Percentiles rank a stretch among this genome's conserved stretches.
These are phyloP conservation scores for Arthrobotrys entomopaga DNA, from an alignment of 2,329 filamentous ascomycete species.

Conservation along the genomic window DNA sequence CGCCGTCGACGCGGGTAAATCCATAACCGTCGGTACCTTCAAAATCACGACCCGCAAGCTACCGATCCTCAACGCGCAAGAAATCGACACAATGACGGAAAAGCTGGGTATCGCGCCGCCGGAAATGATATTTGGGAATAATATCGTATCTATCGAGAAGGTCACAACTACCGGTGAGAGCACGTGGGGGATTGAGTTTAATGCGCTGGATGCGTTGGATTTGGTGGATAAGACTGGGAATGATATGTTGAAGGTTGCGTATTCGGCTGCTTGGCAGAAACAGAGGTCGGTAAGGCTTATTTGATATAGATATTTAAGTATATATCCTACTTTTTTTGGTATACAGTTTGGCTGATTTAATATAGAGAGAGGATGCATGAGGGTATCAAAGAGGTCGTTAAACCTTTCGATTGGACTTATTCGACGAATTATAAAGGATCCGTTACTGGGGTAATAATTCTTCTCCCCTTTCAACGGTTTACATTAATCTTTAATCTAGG, in stretches of 20 bases:
- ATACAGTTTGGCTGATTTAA: conserved; percentile 10
- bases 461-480: conserved; percentile 7
- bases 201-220: conserved; percentile 86
- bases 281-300: conserved; percentile 66
- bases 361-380: conserved; percentile 80
- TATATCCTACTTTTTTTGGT: conserved; percentile 64
- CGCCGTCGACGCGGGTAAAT: conserved; percentile 56
- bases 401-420: conserved; percentile 98
- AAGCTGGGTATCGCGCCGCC: conserved; percentile 86
- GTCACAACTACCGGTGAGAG: conserved; percentile 49
- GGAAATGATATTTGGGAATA: conserved; percentile 99
- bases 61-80: conserved; percentile 89
- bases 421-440: conserved; percentile 87
- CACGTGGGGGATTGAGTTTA: conserved; percentile 81
- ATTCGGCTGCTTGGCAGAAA: conserved; percentile 86
- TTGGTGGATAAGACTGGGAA: conserved; percentile 92
- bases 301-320: conserved; percentile 57
- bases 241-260: conserved; percentile 87
- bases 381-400: conserved; percentile 91
- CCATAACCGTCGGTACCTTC: conserved; percentile 55
- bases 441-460: conserved; percentile 61
- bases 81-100: conserved; percentile 85
- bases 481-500: background rate
- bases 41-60: conserved; percentile 67
- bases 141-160: conserved; percentile 80